Conservation (phyloP, 2,329 filamentous ascomycete genomes). For the Exophiala dermatitidis region DNA sequence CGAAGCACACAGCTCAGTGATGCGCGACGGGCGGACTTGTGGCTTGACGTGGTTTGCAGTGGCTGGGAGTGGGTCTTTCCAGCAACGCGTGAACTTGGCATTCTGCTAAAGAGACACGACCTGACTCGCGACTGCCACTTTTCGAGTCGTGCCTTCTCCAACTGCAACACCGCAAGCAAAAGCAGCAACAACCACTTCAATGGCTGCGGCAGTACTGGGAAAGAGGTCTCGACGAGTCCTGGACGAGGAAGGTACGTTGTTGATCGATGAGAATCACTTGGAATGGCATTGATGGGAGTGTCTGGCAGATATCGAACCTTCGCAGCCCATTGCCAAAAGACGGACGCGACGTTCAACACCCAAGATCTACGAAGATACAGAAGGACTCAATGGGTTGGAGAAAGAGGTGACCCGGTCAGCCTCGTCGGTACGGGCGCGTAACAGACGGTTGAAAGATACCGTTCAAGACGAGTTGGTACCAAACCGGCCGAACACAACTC, state of each 20-base stretch:
- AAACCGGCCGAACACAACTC: slow-evolving; percentile 15
- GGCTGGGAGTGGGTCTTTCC: slow-evolving; percentile 7
- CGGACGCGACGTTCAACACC: slow-evolving; percentile 40
- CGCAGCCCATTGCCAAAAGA: slow-evolving; percentile 36
- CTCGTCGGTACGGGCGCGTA: slow-evolving; percentile 33
- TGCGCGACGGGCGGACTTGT: not conserved
- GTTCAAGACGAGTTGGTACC: slow-evolving; percentile 28
- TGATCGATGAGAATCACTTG: slow-evolving; percentile 9
- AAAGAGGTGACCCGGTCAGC: slow-evolving; percentile 26
- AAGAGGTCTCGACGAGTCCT: slow-evolving; percentile 38
- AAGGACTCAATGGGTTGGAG: slow-evolving; percentile 18
- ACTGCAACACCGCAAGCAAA: slow-evolving; percentile 22
- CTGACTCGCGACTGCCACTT: slow-evolving; percentile 12
- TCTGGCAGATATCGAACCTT: slow-evolving; percentile 16
- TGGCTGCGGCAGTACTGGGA: slow-evolving; percentile 34
- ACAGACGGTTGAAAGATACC: slow-evolving; percentile 45
- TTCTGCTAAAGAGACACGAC: slow-evolving; percentile 1
- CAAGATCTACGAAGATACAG: slow-evolving; percentile 34
- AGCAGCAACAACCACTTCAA: slow-evolving; percentile 37
- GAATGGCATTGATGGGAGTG: slow-evolving; percentile 4
- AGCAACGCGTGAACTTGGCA: slow-evolving; percentile 10
- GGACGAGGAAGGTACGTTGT: slow-evolving; percentile 37
- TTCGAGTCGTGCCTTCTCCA: slow-evolving; percentile 18
- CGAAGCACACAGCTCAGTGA: slow-evolving; percentile 1
- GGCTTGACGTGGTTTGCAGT: not conserved